Base-by-base conservation (phyloP, 2,329 filamentous ascomycete genomes). In the Cytospora schulzeri region DNA sequence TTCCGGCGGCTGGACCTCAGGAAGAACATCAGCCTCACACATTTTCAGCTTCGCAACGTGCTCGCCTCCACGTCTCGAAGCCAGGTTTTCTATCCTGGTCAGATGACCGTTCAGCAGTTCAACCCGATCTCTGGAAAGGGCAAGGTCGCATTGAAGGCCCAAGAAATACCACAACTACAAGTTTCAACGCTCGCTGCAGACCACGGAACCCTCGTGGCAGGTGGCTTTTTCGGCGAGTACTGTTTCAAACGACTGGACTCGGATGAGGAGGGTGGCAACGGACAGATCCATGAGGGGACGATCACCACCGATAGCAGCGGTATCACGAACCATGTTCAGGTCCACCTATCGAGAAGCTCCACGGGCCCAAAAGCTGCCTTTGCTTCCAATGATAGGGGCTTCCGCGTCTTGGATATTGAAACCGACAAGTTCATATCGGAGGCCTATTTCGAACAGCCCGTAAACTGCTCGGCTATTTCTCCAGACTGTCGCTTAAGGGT, bases 401-500 rank as follows among this genome's bases (percentile, higher is more conserved):
- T 90, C 68, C 83, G 87, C 24, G 75, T 86, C 33, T 74, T 90
- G 54, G 87, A 90, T 68, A 72, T 89, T 12, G 74, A 75, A 48
- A 85, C 85, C 4, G 84, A 90, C 67, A 83, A 78, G 28, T 86
- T 91, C 67, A 77, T 85, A 6, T 78, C 81, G 45, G 77, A 83
- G 35, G 77, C 74, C 54, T 73, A 70, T 62, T 92, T 89, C 72
- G 75, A 81, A 0, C 83, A 85, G 69, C 81, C 90, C 3, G 80
- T 92, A 66, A 94, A 94, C 75, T 92, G 89, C 76, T 85, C 89
- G 1, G 87, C 89, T 1, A 81, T 90, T 1, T 91, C 89, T 1
- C 88, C 91, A 0, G 88, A 93, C 72, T 82, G 86, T 62, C 86
- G 90, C 3, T 79, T 93, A 69, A 87, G 91, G 57, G 85, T 88